Percentiles rank a stretch among this genome's conserved stretches.
phyloP scores from a whole-genome alignment of 768 basidiomycete genomes.

The Paxillus rubicundulus region DNA sequence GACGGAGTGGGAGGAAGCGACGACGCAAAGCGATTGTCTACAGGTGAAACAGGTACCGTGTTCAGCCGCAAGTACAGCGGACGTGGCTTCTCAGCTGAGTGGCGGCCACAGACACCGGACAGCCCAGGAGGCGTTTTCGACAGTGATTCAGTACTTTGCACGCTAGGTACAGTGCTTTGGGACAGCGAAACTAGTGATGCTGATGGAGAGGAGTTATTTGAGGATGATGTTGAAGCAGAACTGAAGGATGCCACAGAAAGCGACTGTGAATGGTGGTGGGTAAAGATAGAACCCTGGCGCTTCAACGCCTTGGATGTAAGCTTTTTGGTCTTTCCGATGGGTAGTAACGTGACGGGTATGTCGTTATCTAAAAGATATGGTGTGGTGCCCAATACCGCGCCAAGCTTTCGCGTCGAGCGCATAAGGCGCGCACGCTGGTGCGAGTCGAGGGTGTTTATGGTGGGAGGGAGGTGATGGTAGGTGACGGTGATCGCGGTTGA shows the following conservation, averaged over 20 bases:
- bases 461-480: conserved; percentile 30
- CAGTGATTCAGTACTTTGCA: conserved; percentile 11
- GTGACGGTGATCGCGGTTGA: conserved; percentile 14
- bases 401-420: conserved; percentile 38
- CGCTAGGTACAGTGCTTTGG: neutral
- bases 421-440: conserved; percentile 35
- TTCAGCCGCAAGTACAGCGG: conserved; percentile 25
- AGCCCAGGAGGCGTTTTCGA: conserved; percentile 19
- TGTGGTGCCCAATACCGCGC: conserved; percentile 36
- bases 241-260: conserved; percentile 20
- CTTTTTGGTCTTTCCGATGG: conserved; percentile 16
- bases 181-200: conserved; percentile 18
- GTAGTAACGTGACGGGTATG: conserved; percentile 18
- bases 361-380: conserved; percentile 33
- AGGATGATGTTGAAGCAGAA: conserved; percentile 11
- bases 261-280: conserved; percentile 18
- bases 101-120: conserved; percentile 9
- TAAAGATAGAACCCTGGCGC: conserved; percentile 34
- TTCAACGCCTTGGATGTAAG: conserved; percentile 19
- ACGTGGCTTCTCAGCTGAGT: conserved; percentile 13
- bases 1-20: conserved; percentile 13
- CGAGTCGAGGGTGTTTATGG: conserved; percentile 31
- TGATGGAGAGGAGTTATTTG: conserved; percentile 12
- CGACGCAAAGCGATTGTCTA: conserved; percentile 6
- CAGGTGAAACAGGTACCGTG: conserved; percentile 9